Evolutionary conservation across 1,284 basidiomycete species (phyloP), one percentile per base, ranked within the genome.

Genomic region (Megacollybia platyphylla): DNA sequence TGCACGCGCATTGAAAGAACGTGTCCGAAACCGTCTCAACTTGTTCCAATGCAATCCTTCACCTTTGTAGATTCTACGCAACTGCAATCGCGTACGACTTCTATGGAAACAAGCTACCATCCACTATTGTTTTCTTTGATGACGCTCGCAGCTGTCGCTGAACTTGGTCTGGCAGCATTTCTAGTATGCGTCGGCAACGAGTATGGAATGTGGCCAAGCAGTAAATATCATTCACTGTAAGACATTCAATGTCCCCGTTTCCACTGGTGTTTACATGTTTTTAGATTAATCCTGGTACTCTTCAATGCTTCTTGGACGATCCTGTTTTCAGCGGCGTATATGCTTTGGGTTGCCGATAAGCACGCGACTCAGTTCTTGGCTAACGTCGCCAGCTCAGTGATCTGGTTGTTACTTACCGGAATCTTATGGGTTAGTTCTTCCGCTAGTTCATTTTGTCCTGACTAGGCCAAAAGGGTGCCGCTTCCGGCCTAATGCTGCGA

Each of bases 261-360:
- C 26, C 18, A 32, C 30, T 13, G 24, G 44, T 40, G 18, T 7
- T 42, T 29, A 5, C 39, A 29, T 15, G 43, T 17, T 7, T 6
- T 43, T 26, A 73, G 71, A 34, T 53, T 82, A 43, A 72, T 80
- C 39, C 56, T 83, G 40, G 70, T 79, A 44, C 67, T 78, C 50
- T 81, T 86, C 57, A 78, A 77, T 50, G 70, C 84, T 3, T 62
- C 68, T 17, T 87, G 84, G 83, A 85, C 83, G 15, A 65, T 71
- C 1, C 49, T 83, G 28, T 86, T 84, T 52, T 70, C 76, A 8
- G 65, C 70, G 4, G 73, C 74, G 29, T 87, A 85, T 52, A 63
- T 83, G 48, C 52, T 84, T 29, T 85, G 79, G 76, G 71, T 79
- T 39, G 59, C 81, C 31, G 75, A 76, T 41, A 76, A 78, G 11